Base-by-base conservation (phyloP, 352 stramenopile genomes). In the Phytophthora sp. region DNA sequence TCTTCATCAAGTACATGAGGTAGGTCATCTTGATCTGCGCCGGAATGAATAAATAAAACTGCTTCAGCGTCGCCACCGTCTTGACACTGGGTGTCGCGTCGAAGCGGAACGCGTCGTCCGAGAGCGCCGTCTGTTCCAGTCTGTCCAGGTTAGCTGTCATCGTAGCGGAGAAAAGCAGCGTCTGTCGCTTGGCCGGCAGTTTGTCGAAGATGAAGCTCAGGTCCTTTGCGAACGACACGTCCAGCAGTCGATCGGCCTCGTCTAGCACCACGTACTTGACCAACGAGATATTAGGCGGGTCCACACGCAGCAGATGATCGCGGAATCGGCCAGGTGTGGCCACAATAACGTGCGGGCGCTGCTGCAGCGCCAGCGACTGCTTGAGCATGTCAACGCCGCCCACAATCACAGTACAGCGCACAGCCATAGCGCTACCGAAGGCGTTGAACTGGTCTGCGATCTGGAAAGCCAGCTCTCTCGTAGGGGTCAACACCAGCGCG, bases 41-140 rank as follows among this genome's bases (percentile, higher is more conserved):
- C 4, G 98, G 98, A 74, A 99, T 98, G 72, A 99, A 98, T 63
- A 99, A 82, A 77, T 99, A 99, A 76, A 98, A 86, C 81, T 99
- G 96, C 52, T 96, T 93, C 8, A 99, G 80, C 29, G 92, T 96
- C 27, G 82, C 69, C 45, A 98, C 95, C 12, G 98, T 97, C 66
- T 95, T 96, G 47, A 91, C 65, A 23, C 83, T 91, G 9, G 82
- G 79, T 24, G 80, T 94, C 5, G 76, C 85, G 36, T 96, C 84
- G 44, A 91, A 95, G 30, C 77, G 79, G 70, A 90, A 93, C 21
- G 71, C 73, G 23, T 79, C 51, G 12, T 71, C 49, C 9, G 74
- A 86, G 36, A 95, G 72, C 44, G 86, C 85, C 47, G 92, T 86
- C 16, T 79, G 70, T 72, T 94, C 86, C 4, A 96, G 64, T n/a